Evolutionary conservation across 805 yeast species (phyloP).

Genomic region (Candida broadrunensis): DNA sequence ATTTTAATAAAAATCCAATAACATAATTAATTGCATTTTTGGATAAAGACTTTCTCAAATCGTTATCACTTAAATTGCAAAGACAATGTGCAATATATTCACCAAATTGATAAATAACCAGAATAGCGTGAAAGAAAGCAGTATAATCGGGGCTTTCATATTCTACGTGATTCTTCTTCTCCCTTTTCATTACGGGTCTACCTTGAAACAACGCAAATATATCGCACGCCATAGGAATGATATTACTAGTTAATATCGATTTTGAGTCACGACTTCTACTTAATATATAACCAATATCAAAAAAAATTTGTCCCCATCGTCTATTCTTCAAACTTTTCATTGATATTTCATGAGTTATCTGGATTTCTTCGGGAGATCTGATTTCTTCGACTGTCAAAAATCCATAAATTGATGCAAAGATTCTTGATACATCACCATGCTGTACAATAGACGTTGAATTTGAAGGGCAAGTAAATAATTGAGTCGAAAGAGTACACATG

Average conservation of each 20-base stretch:
- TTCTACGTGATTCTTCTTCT: conserved; percentile 78
- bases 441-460: conserved; percentile 61
- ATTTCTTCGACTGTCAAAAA: conserved; percentile 57
- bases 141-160: conserved; percentile 86
- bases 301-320: conserved; percentile 73
- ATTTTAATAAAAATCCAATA: conserved; percentile 21
- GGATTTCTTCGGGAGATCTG: conserved; percentile 41
- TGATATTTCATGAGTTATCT: conserved; percentile 32
- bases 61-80: conserved; percentile 16
- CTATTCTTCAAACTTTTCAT: conserved; percentile 59
- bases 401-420: conserved; percentile 61
- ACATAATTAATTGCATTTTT: conserved; percentile 30
- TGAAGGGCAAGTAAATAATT: conserved; percentile 86
- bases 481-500: conserved; percentile 72
- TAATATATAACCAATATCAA: conserved; percentile 75
- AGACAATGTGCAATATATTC: conserved; percentile 52
- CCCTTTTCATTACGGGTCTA: conserved; percentile 69
- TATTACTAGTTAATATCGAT: conserved; percentile 41
- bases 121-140: conserved; percentile 63
- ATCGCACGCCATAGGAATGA: conserved; percentile 61
- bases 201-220: conserved; percentile 73
- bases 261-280: conserved; percentile 61
- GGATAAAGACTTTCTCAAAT: conserved; percentile 9
- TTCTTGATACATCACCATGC: conserved; percentile 63
- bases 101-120: conserved; percentile 62